Evolutionary conservation across 352 stramenopile species (phyloP).

Genomic region (Phytophthora citricola): DNA sequence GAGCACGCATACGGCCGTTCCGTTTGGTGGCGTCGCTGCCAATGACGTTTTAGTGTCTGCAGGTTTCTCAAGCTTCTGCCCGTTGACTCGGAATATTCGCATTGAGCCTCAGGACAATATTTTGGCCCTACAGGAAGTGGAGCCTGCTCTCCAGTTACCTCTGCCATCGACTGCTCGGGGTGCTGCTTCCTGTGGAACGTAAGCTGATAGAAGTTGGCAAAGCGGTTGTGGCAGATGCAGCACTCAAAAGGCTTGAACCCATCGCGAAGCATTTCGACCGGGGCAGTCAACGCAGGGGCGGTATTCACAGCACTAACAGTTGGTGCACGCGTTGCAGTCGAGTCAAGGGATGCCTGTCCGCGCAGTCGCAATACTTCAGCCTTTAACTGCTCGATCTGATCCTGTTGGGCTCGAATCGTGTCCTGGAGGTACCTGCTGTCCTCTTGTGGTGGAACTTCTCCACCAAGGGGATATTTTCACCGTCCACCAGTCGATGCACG

Average conservation of each 20-base stretch:
- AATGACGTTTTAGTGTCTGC: slow-evolving; percentile 78
- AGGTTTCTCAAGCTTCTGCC: slow-evolving; percentile 68
- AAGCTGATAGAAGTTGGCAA: slow-evolving; percentile 79
- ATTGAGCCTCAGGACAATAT: slow-evolving; percentile 60
- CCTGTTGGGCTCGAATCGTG: slow-evolving; percentile 51
- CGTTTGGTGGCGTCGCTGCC: slow-evolving; percentile 66
- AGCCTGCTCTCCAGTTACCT: slow-evolving; percentile 47
- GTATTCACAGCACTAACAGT: slow-evolving; percentile 8
- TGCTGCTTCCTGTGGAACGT: slow-evolving; percentile 76
- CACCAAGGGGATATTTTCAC: not conserved
- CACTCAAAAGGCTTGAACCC: slow-evolving; percentile 74
- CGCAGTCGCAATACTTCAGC: slow-evolving; percentile 45
- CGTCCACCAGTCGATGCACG: not conserved
- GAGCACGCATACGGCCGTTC: slow-evolving; percentile 60
- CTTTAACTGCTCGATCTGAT: slow-evolving; percentile 53
- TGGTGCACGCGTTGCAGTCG: slow-evolving; percentile 8
- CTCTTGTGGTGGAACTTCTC: slow-evolving; percentile 8
- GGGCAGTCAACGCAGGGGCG: slow-evolving; percentile 42
- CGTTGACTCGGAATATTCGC: slow-evolving; percentile 52
- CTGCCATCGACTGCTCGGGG: slow-evolving; percentile 28
- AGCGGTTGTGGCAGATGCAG: slow-evolving; percentile 58
- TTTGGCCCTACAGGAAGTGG: slow-evolving; percentile 67
- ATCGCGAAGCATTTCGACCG: slow-evolving; percentile 62
- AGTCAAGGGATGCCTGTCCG: slow-evolving; percentile 11
- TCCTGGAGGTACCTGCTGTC: slow-evolving; percentile 38